These are phyloP conservation scores for Cyathus striatus DNA, from an alignment of 768 basidiomycete species.

Conservation along the genomic window DNA sequence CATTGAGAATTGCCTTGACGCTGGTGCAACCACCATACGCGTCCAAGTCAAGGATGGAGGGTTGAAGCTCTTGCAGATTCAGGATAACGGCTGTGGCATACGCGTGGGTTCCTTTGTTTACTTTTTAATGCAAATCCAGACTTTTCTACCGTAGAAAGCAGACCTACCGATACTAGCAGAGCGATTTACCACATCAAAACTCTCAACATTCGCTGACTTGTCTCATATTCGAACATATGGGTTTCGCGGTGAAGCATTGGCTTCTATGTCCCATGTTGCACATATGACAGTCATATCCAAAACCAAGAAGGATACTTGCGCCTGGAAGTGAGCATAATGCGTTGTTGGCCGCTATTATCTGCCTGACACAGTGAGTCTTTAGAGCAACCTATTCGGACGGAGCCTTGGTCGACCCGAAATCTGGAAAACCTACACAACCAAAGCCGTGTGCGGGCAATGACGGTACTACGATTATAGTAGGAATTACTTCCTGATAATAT, in stretches of 20 bases:
- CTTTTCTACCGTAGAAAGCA: constrained; percentile 50
- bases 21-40: constrained; percentile 80
- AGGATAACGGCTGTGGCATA: constrained; percentile 96
- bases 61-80: constrained; percentile 89
- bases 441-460: constrained; percentile 93
- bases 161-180: constrained; percentile 91
- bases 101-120: constrained; percentile 46
- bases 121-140: not conserved
- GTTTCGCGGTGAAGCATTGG: constrained; percentile 94
- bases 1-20: constrained; percentile 94
- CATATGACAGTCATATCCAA: constrained; percentile 90
- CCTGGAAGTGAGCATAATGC: constrained; percentile 79
- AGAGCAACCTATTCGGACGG: constrained; percentile 87
- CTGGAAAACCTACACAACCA: constrained; percentile 68
- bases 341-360: not conserved
- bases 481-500: constrained; percentile 13
- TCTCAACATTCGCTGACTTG: constrained; percentile 82
- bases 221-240: constrained; percentile 86
- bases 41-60: constrained; percentile 94
- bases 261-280: constrained; percentile 92
- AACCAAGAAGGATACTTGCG: constrained; percentile 73
- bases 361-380: constrained; percentile 3
- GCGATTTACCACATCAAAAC: constrained; percentile 93
- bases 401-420: constrained; percentile 59
- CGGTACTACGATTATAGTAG: constrained; percentile 83